These are phyloP conservation scores for Sporothrix brasiliensis DNA, from an alignment of 2,329 filamentous ascomycete genomes.

Conservation along the genomic window DNA sequence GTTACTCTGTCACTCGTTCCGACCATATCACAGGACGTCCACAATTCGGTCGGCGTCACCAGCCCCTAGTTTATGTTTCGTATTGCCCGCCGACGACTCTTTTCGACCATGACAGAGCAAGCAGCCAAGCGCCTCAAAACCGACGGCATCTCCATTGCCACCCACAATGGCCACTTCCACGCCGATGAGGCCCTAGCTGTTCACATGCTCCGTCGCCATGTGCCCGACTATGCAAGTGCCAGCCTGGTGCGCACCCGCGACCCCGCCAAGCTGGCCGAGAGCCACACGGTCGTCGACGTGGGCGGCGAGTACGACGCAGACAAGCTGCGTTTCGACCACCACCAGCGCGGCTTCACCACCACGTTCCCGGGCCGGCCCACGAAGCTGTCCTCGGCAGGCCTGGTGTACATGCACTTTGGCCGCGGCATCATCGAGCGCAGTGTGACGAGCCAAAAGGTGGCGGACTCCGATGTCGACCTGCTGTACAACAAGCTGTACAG, in stretches of 20 bases:
- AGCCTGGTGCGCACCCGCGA: constrained; percentile 86
- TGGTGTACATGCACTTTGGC: constrained; percentile 96
- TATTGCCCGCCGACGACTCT: constrained; percentile 41
- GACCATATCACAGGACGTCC: background rate
- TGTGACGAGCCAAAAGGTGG: constrained; percentile 48
- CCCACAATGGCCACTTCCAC: constrained; percentile 98
- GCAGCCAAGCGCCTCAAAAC: constrained; percentile 85
- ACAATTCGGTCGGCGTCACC: too few species aligned
- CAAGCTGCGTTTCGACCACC: constrained; percentile 87
- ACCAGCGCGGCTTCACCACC: constrained; percentile 86
- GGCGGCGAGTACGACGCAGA: constrained; percentile 85
- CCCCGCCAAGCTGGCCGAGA: constrained; percentile 72
- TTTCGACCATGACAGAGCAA: constrained; percentile 62
- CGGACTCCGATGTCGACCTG: constrained; percentile 68
- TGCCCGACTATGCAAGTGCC: constrained; percentile 76
- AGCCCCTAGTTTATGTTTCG: constrained; percentile 45
- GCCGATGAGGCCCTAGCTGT: constrained; percentile 97
- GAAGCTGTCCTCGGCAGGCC: constrained; percentile 89
- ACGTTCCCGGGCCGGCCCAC: constrained; percentile 83
- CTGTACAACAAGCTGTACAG: constrained; percentile 89
- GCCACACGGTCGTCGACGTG: constrained; percentile 97
- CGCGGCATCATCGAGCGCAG: constrained; percentile 74
- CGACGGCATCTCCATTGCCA: constrained; percentile 74
- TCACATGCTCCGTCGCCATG: constrained; percentile 81
- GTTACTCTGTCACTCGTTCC: background rate